Base-by-base conservation (phyloP, 2,329 filamentous ascomycete species). In the Colletotrichum abscissum region DNA sequence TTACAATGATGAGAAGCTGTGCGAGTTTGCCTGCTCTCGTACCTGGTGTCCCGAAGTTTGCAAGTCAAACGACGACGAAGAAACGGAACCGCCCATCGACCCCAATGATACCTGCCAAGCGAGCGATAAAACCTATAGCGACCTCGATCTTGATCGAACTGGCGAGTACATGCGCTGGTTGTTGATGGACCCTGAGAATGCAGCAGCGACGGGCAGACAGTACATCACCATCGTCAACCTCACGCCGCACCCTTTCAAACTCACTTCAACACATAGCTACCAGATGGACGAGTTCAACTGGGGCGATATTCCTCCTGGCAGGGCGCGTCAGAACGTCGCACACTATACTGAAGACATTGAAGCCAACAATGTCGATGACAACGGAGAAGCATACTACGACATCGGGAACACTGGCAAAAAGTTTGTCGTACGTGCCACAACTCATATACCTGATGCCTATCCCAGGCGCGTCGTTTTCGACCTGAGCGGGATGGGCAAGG, bases 21-120 rank as follows among this genome's bases (percentile, higher is more conserved):
- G 86, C 74, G 84, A 81, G 63, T 88, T 81, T 72, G 79, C 84
- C 5, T 87, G 85, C 54, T 82, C 81, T 69, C 83, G 86, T 73
- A 85, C 84, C 0, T 87, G 87, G 69, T 87, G 84, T 57, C 85
- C 76, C 4, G 81, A 78, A 9, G 42, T 22, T 30, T 52, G 38
- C 26, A 4, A 22, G 42, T 5, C 35, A 14, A 38, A 30, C 6
- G 35, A 22, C 16, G 30, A 65, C n/a, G 63, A 65, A 9, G 63
- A 63, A 5, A 35, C 42, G 19, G 35, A 63, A 63, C 33, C 42
- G 46, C 49, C 49, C 0, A 52, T 56, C 33, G 54, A 66, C 16
- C 63, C 63, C 19, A 11, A 24, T 11, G 63, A 66, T 14, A 9
- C 52, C 38, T 66, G 63, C 26, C 24, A 30, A 12, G 24, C 12